phyloP scores from a whole-genome alignment of 2,329 filamentous ascomycete genomes.

The Aspergillus fijiensis region DNA sequence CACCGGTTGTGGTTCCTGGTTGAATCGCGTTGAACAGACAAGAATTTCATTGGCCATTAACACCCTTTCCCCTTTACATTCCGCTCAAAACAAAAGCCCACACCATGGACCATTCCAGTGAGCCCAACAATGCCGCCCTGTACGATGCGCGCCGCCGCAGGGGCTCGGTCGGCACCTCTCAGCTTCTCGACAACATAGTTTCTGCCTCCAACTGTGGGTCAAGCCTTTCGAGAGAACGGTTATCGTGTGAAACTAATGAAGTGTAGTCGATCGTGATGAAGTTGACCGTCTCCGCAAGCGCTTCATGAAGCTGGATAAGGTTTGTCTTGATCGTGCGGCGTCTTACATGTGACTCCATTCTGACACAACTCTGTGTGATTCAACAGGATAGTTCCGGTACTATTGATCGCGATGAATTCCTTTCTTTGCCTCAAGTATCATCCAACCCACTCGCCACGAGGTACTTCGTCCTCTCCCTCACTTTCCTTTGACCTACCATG shows the following conservation, averaged over 20 bases:
- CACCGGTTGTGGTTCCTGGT: background rate
- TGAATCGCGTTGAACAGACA: background rate
- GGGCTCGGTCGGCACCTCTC: constrained; percentile 52
- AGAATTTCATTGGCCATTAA: background rate
- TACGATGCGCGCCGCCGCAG: constrained; percentile 46
- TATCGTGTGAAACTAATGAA: background rate
- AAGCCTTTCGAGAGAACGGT: background rate
- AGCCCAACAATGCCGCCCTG: constrained; percentile 47
- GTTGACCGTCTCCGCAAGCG: constrained; percentile 93
- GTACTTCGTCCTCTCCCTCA: constrained; percentile 45
- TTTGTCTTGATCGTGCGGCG: constrained; percentile 37
- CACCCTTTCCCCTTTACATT: constrained; percentile 5
- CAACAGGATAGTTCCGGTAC: constrained; percentile 91
- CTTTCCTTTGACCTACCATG: background rate
- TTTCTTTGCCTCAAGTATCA: constrained; percentile 93
- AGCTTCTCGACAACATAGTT: constrained; percentile 91
- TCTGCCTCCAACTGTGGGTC: constrained; percentile 89
- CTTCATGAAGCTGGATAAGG: constrained; percentile 99
- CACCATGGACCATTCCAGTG: constrained; percentile 33
- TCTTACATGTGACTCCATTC: background rate
- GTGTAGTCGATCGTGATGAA: constrained; percentile 89
- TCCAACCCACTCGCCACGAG: constrained; percentile 96
- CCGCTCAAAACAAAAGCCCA: constrained; percentile 27
- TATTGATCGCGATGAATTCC: constrained; percentile 97
- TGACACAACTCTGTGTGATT: background rate